Conservation (phyloP, 1,284 basidiomycete genomes). For the Spongispora temasekensis region DNA sequence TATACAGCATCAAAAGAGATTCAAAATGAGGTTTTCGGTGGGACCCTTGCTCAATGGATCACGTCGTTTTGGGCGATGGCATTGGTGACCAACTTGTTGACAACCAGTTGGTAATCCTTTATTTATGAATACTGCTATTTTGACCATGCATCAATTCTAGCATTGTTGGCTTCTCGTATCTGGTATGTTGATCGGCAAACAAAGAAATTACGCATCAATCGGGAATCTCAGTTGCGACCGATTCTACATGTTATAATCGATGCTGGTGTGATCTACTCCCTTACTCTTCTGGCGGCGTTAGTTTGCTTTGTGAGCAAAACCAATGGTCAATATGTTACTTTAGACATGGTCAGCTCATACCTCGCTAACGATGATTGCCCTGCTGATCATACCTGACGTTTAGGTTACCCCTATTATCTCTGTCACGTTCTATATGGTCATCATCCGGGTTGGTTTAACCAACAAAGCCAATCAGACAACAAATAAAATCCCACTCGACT, state of each 20-base stretch:
- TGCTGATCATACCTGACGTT: neutral
- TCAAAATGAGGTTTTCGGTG: slow-evolving; percentile 12
- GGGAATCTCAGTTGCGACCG: slow-evolving; percentile 17
- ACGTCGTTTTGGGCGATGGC: slow-evolving; percentile 17
- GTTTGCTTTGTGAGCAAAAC: slow-evolving; percentile 11
- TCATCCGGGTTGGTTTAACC: slow-evolving; percentile 21
- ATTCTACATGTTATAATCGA: slow-evolving; percentile 26
- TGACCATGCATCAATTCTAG: slow-evolving; percentile 9
- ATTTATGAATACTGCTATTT: neutral
- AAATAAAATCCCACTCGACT: neutral
- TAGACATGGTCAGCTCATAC: slow-evolving; percentile 19
- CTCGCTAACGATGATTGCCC: neutral
- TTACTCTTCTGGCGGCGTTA: slow-evolving; percentile 16
- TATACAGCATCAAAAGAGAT: slow-evolving; percentile 7
- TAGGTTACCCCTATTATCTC: slow-evolving; percentile 24
- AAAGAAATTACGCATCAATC: slow-evolving; percentile 1
- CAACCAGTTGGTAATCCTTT: slow-evolving; percentile 18
- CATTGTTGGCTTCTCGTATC: slow-evolving; percentile 24
- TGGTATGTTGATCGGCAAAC: slow-evolving; percentile 22
- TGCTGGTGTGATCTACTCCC: slow-evolving; percentile 25
- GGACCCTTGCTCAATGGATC: slow-evolving; percentile 18
- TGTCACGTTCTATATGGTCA: slow-evolving; percentile 29
- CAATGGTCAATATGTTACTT: slow-evolving; percentile 19
- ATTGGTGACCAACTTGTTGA: slow-evolving; percentile 17
- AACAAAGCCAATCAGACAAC: slow-evolving; percentile 2